Conservation (phyloP, 331 rosid genomes). For the Quercus phellos region DNA sequence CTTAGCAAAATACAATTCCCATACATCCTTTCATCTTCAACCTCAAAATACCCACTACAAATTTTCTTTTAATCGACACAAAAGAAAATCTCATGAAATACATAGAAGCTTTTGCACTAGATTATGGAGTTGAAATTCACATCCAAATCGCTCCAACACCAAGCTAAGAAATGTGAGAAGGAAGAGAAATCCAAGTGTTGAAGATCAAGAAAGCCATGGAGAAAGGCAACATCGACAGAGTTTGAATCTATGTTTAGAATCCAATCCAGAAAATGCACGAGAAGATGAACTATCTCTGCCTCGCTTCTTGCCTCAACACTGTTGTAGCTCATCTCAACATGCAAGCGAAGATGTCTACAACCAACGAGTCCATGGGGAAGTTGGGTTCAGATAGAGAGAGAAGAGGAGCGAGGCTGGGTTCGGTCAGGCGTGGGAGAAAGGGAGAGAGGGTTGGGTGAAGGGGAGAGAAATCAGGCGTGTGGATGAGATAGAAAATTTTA, state of each 20-base stretch:
- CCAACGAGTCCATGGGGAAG: constrained; percentile 77
- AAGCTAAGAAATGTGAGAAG: constrained; percentile 85
- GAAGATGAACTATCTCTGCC: constrained; percentile 89
- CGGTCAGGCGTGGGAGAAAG: too few relatives aligned
- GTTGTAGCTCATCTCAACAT: constrained; percentile 89
- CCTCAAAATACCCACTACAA: too few relatives aligned
- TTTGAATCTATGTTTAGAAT: constrained; percentile 91
- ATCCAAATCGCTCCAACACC: constrained; percentile 80
- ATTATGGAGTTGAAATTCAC: constrained; percentile 96
- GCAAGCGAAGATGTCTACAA: constrained; percentile 85
- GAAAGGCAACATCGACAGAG: constrained; percentile 88
- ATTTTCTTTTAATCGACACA: too few relatives aligned
- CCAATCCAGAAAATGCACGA: constrained; percentile 88
- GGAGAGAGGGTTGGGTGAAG: too few relatives aligned
- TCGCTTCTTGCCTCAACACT: constrained; percentile 78
- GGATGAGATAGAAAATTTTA: too few relatives aligned
- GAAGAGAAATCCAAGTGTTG: constrained; percentile 82
- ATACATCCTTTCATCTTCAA: too few relatives aligned
- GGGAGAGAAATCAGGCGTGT: too few relatives aligned
- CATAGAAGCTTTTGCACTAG: constrained; percentile 85
- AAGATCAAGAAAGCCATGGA: constrained; percentile 96
- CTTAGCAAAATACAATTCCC: too few relatives aligned
- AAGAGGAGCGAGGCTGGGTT: too few relatives aligned
- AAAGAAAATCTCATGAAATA: constrained; percentile 33
- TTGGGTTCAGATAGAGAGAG: too few relatives aligned